A percentile compares a stretch with the other conserved stretches of the same genome.
Evolutionary conservation across 2,329 filamentous ascomycete genomes (phyloP).

Genomic region (Thermomyces lanuginosus): DNA sequence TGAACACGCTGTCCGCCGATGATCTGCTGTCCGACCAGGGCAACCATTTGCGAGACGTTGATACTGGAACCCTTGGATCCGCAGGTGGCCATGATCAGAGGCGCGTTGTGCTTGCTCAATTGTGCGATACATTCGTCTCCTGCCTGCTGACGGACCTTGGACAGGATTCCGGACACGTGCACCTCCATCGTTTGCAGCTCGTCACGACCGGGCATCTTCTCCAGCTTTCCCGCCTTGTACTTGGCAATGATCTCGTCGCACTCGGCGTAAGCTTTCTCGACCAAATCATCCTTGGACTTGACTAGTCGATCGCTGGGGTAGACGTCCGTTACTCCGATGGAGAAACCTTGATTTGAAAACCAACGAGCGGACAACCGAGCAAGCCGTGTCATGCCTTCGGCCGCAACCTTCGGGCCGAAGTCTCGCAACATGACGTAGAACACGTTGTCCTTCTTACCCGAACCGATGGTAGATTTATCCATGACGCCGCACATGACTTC

Average conservation of each 20-base stretch:
- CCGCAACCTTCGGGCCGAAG: conserved; percentile 77
- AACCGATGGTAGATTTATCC: conserved; percentile 96
- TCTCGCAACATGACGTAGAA: conserved; percentile 95
- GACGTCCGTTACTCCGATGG: conserved; percentile 88
- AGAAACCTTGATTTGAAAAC: conserved; percentile 83
- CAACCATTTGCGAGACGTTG: conserved; percentile 98
- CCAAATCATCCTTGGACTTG: conserved; percentile 56
- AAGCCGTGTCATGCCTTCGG: conserved; percentile 81
- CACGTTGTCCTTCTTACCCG: conserved; percentile 92
- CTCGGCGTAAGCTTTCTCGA: conserved; percentile 60
- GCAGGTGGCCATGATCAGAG: conserved; percentile 90
- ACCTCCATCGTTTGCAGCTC: conserved; percentile 87
- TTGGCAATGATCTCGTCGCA: conserved; percentile 70
- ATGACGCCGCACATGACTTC: conserved; percentile 95
- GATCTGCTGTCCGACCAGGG: conserved; percentile 93
- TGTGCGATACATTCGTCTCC: conserved; percentile 82
- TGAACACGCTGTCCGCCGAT: conserved; percentile 84
- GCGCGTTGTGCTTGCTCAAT: conserved; percentile 79
- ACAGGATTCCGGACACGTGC: conserved; percentile 76
- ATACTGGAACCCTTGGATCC: conserved; percentile 94
- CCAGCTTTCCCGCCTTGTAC: conserved; percentile 64
- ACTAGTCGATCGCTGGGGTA: conserved; percentile 61
- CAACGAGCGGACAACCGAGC: conserved; percentile 79
- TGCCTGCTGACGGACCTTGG: conserved; percentile 76
- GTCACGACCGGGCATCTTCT: conserved; percentile 76